Evolutionary conservation across 345 rosid species (phyloP), one percentile per base, ranked within the genome.

Genomic region (Alliaria petiolata): DNA sequence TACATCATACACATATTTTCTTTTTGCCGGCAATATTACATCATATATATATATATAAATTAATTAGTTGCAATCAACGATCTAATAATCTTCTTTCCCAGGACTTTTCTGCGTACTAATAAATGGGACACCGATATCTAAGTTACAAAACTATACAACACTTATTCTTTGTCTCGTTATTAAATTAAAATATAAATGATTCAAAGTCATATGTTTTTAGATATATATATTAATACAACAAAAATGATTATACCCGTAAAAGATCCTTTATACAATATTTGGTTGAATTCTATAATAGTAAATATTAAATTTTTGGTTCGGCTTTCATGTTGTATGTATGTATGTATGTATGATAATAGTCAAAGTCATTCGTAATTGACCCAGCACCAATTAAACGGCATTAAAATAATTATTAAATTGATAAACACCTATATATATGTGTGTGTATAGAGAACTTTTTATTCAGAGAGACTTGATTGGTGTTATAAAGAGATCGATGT

Each of bases 311-410:
- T 19, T 45, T 31, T 12, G 7, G 17, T 20, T 38, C 10, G 10
- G 33, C 14, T 30, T 67, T 30, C 14, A 42, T 67, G 31, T 4
- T 19, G 7, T 4, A 51, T 28, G 35, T n/a, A 71, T 60, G 20
- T 2, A n/a, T 62, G 45, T 52, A 35, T 42, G 46, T 4, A 38
- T 45, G 46, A 31, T 67, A 75, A 68, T 68, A 75, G 79, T 75
- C 69, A 75, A 68, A 75, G 69, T 68, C 79, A 26, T 61, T 61
- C 69, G 42, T 53, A 46, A 61, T 75, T 75, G 79, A 75, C 74
- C 64, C 7, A 68, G 58, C 8, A 60, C 56, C 35, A 52, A 52
- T 26, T 50, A 33, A 56, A 57, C 2, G 49, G 49, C 63, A 49
- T 13, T 59, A 8, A 44, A 52, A 11, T 15, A 42, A 43, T 52